Conservation (phyloP, 192 early-diverging fungal species). For the Coemansia erecta region DNA sequence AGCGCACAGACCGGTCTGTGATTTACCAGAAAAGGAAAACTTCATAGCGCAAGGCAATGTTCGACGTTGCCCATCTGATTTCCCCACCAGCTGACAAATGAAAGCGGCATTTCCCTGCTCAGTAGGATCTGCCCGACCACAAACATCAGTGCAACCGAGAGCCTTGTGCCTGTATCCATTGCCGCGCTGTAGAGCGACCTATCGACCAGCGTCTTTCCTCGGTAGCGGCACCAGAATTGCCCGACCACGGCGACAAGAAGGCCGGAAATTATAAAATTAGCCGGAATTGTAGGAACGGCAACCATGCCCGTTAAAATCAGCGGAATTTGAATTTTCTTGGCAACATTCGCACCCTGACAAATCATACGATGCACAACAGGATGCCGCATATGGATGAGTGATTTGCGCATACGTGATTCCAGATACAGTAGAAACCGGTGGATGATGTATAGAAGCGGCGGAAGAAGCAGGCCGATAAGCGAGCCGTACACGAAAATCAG, state of each 20-base stretch:
- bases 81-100: slow-evolving; percentile 50
- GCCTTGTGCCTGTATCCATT: slow-evolving; percentile 36
- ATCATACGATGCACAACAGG: neutral
- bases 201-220: slow-evolving; percentile 30
- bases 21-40: too few relatives aligned
- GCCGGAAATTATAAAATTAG: slow-evolving; percentile 44
- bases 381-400: neutral
- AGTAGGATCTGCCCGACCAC: slow-evolving; percentile 30
- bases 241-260: slow-evolving; percentile 32
- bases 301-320: slow-evolving; percentile 51
- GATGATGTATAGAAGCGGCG: slow-evolving; percentile 11
- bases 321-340: slow-evolving; percentile 28
- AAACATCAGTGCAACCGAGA: slow-evolving; percentile 35
- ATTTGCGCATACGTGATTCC: neutral
- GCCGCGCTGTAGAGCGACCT: slow-evolving; percentile 45
- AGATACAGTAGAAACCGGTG: slow-evolving; percentile 6
- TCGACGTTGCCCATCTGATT: slow-evolving; percentile 40
- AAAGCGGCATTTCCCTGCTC: slow-evolving; percentile 11
- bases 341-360: neutral
- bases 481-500: slow-evolving; percentile 43
- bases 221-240: slow-evolving; percentile 20
- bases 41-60: slow-evolving; percentile 11
- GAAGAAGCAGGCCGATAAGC: slow-evolving; percentile 22
- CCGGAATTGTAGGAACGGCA: slow-evolving; percentile 43
- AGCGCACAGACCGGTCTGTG: too few relatives aligned